Evolutionary conservation across 106 monocot species (phyloP).

Genomic region (Allium sativum): DNA sequence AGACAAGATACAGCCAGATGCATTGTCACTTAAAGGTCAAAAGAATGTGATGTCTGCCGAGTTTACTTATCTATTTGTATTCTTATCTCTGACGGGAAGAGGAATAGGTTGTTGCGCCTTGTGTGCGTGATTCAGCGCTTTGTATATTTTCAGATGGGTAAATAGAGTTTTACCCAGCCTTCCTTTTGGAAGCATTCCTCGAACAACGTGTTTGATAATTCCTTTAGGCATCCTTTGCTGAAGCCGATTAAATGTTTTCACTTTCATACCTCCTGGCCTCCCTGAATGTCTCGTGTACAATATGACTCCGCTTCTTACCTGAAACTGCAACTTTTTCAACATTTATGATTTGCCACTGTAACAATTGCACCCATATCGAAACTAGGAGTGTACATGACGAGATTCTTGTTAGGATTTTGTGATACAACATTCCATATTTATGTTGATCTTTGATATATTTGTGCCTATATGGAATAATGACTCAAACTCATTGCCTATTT

Average conservation of each 20-base stretch:
- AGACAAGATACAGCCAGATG: too few relatives aligned
- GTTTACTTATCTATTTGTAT: constrained; percentile 48
- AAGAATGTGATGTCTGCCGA: too few relatives aligned
- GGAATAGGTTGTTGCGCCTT: constrained; percentile 82
- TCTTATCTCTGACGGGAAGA: constrained; percentile 83
- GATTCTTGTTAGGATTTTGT: too few relatives aligned
- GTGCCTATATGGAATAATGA: too few relatives aligned
- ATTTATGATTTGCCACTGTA: constrained; percentile 70
- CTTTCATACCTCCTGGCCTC: constrained; percentile 85
- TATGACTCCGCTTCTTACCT: constrained; percentile 81
- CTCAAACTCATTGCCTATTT: too few relatives aligned
- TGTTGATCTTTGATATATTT: too few relatives aligned
- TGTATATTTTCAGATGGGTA: constrained; percentile 88
- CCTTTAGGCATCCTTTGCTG: constrained; percentile 88
- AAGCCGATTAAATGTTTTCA: constrained; percentile 88
- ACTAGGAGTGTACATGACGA: constrained; percentile 69
- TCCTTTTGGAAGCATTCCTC: constrained; percentile 96
- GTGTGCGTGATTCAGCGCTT: constrained; percentile 77
- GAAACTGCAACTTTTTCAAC: constrained; percentile 94
- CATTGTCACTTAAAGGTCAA: too few relatives aligned
- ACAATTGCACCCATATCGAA: constrained; percentile 96
- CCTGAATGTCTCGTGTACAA: constrained; percentile 93
- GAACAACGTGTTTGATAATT: constrained; percentile 84
- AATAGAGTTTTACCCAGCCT: constrained; percentile 79
- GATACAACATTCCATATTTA: too few relatives aligned